phyloP scores from a whole-genome alignment of 108 stramenopile genomes.

The Asterionellopsis glacialis region DNA sequence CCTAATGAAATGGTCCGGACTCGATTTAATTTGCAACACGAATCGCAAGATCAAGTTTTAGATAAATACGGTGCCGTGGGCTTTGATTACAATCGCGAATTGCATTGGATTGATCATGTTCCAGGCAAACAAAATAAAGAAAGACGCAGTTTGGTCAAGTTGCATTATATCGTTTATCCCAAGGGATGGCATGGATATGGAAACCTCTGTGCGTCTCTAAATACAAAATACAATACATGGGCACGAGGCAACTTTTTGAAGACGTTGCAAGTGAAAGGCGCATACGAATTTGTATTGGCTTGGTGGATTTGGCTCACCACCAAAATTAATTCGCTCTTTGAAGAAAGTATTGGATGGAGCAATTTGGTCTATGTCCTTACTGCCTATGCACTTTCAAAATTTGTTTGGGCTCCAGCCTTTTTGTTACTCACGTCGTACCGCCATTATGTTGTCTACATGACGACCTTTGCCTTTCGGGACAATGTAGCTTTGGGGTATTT shows the following conservation, averaged over 20 bases:
- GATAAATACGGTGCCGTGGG: conserved; percentile 41
- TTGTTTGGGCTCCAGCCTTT: conserved; percentile 38
- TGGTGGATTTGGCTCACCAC: conserved; percentile 64
- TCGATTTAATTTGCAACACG: conserved; percentile 48
- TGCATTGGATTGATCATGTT: conserved; percentile 61
- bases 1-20: conserved; percentile 54
- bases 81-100: conserved; percentile 57
- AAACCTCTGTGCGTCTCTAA: conserved; percentile 27
- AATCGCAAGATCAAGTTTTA: conserved; percentile 30
- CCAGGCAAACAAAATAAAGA: conserved; percentile 37
- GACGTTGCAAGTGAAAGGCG: conserved; percentile 28
- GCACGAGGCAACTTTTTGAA: conserved; percentile 47
- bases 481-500: conserved; percentile 45
- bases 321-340: conserved; percentile 38
- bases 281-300: conserved; percentile 28
- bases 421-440: conserved; percentile 48
- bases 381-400: conserved; percentile 24
- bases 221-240: conserved; percentile 49
- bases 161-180: conserved; percentile 52
- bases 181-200: conserved; percentile 57
- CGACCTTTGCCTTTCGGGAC: conserved; percentile 50
- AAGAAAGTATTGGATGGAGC: conserved; percentile 37
- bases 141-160: conserved; percentile 44
- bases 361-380: conserved; percentile 37
- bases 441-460: conserved; percentile 46